Evolutionary conservation across 768 basidiomycete genomes (phyloP), one percentile per base, ranked within the genome.

Genomic region (Pleurotus salmoneostramineus): DNA sequence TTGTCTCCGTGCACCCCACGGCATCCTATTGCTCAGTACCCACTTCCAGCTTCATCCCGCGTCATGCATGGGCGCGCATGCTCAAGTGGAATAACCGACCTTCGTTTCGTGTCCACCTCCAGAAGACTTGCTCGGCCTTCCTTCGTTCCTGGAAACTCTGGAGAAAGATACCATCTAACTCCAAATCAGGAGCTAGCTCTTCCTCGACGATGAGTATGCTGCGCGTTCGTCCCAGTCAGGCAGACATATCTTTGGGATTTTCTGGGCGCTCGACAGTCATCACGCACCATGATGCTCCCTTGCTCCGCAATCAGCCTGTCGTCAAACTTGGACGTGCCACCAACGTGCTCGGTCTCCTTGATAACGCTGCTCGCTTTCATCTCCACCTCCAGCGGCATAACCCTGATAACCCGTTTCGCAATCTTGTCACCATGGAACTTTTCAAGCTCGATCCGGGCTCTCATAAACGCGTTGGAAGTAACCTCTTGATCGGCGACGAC

Each of bases 331-430:
- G 71, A 40, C 69, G 68, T 21, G 58, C 60, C 67, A 60, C 68
- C 61, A 58, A 62, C 34, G 66, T 64, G 10, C 49, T 70, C 21
- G 75, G 81, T 58, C 70, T 83, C 34, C 69, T 85, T 27, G 77
- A 82, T 57, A 81, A 81, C 48, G 84, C 83, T 5, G 83, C 84
- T 5, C 78, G 76, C 35, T 86, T 85, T 68, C 77, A 84, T 58
- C 76, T 81, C 51, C 83, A 86, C 65, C 76, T 86, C 7, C 73
- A 79, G 60, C 75, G 79, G 44, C 76, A 69, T 49, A 85, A 86
- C 45, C 74, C 76, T 1, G 65, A 73, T 11, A 72, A 71, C 17
- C 81, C 82, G 0, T 68, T 84, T 50, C 72, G 68, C 58, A 72
- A 77, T 52, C 67, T 76, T n/a, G 72, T 86, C 31, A 73, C 71